Evolutionary conservation across 2,329 filamentous ascomycete species (phyloP).

Genomic region (Helotiales sp.): DNA sequence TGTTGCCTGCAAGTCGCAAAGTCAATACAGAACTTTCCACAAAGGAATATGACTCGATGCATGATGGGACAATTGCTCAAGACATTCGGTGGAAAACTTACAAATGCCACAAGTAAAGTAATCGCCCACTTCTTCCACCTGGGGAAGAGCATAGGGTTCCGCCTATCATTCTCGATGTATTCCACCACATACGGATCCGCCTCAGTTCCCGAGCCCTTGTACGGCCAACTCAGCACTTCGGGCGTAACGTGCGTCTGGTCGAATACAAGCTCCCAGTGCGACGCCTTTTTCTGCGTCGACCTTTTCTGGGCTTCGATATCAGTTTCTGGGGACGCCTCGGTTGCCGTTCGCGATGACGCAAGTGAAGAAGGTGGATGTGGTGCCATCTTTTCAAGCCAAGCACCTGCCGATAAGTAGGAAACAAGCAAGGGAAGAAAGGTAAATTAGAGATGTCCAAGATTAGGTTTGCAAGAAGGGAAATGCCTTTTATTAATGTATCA

Average conservation of each 20-base stretch:
- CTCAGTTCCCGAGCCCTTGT: conserved; percentile 48
- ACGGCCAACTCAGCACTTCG: conserved; percentile 50
- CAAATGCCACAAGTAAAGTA: conserved; percentile 46
- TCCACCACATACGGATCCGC: conserved; percentile 50
- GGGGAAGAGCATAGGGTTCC: conserved; percentile 48
- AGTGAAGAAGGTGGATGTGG: conserved; percentile 17
- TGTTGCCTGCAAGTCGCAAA: conserved; percentile 16
- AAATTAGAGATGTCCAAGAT: not conserved
- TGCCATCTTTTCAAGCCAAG: conserved; percentile 10
- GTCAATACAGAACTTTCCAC: not conserved
- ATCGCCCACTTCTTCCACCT: conserved; percentile 47
- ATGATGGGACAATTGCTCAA: too few species aligned
- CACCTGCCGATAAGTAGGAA: not conserved
- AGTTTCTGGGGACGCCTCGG: conserved; percentile 14
- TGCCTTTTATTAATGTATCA: not conserved
- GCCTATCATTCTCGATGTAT: conserved; percentile 49
- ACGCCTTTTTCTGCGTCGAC: conserved; percentile 23
- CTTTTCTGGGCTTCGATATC: conserved; percentile 35
- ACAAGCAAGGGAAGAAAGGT: not conserved
- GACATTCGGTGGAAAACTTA: conserved; percentile 44
- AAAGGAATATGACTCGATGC: too few species aligned
- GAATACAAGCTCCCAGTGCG: conserved; percentile 49
- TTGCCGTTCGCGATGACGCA: conserved; percentile 23
- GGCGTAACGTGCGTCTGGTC: conserved; percentile 53
- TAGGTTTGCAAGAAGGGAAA: not conserved